These are phyloP conservation scores for Phaeosphaeriaceae sp. DNA, from an alignment of 2,329 filamentous ascomycete species.

Conservation along the genomic window DNA sequence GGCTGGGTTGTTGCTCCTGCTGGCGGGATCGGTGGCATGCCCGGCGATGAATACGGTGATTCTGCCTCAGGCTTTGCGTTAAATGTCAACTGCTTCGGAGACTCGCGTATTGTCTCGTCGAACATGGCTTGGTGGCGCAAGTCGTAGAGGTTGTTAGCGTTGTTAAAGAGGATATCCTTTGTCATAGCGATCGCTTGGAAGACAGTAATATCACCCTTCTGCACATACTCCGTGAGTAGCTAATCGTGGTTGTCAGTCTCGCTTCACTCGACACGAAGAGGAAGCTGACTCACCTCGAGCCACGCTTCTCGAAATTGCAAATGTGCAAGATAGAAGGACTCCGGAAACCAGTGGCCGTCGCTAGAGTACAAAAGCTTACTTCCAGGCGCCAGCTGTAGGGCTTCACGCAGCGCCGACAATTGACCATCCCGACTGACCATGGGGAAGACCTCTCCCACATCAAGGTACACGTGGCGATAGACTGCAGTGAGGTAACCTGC, in stretches of 20 bases:
- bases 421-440: conserved; percentile 80
- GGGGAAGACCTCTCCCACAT: conserved; percentile 84
- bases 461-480: conserved; percentile 81
- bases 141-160: conserved; percentile 77
- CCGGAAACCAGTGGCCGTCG: conserved; percentile 80
- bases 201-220: conserved; percentile 67
- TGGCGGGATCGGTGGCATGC: conserved; percentile 16
- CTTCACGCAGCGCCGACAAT: conserved; percentile 72
- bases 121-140: conserved; percentile 58
- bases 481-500: conserved; percentile 79
- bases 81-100: conserved; percentile 33
- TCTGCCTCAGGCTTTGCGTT: conserved; percentile 27
- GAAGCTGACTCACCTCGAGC: conserved; percentile 61
- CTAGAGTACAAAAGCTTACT: conserved; percentile 83
- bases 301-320: conserved; percentile 76
- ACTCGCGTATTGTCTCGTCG: conserved; percentile 29
- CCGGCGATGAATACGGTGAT: conserved; percentile 18
- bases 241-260: conserved; percentile 37
- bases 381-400: conserved; percentile 77
- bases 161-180: conserved; percentile 76
- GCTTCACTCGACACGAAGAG: neutral
- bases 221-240: conserved; percentile 72
- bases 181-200: conserved; percentile 70
- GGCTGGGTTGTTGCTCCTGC: conserved; percentile 10
- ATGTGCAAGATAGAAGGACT: conserved; percentile 78